Conservation (phyloP, 2,329 filamentous ascomycete species). For the Endocalyx cinctus region DNA sequence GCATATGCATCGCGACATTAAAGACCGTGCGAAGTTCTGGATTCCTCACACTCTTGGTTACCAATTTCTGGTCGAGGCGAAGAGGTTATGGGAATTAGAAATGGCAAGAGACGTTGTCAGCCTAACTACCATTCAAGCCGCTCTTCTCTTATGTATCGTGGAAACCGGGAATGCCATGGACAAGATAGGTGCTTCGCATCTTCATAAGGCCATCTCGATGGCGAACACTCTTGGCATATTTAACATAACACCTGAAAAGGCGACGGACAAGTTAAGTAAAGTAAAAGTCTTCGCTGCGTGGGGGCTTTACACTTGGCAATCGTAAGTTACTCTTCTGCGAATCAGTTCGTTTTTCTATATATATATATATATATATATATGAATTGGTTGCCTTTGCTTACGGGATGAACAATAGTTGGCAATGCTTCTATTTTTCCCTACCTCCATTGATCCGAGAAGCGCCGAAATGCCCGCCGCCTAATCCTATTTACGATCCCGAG, state of each 20-base stretch:
- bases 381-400: too few species aligned
- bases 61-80: conserved; percentile 32
- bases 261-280: too few species aligned
- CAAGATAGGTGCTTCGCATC: conserved; percentile 31
- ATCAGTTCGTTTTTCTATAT: too few species aligned
- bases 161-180: conserved; percentile 31
- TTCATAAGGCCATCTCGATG: conserved; percentile 26
- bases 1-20: conserved; percentile 23
- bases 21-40: conserved; percentile 28
- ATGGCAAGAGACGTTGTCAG: conserved; percentile 2
- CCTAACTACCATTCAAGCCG: conserved; percentile 31
- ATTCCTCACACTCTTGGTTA: conserved; percentile 29
- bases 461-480: conserved; percentile 20
- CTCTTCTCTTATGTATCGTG: conserved; percentile 24
- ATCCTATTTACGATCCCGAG: conserved; percentile 19
- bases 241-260: too few species aligned
- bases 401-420: too few species aligned
- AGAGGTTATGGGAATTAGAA: conserved; percentile 30
- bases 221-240: conserved; percentile 26
- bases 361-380: too few species aligned
- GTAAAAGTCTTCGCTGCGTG: too few species aligned
- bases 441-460: conserved; percentile 18
- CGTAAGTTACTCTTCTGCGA: too few species aligned
- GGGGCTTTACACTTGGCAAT: too few species aligned
- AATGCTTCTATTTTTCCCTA: conserved; percentile 18